Base-by-base conservation (phyloP, 2,329 filamentous ascomycete species). In the Calonectria fujianensis region DNA sequence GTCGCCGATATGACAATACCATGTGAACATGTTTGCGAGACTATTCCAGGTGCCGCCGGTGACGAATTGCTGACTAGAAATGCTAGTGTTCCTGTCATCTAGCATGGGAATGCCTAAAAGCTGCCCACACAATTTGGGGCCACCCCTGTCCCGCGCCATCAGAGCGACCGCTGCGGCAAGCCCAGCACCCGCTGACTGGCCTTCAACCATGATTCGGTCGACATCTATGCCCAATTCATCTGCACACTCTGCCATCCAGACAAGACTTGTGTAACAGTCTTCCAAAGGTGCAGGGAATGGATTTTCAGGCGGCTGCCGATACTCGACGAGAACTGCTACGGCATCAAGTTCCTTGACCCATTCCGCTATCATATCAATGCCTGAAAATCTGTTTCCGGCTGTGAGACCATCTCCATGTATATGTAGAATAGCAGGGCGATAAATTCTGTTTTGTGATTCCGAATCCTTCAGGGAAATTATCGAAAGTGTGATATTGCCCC, bases 281-380 rank as follows among this genome's bases (percentile, higher is more conserved):
- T 67, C 64, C 18, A 67, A 9, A 20, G 64, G 64, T 13, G 64
- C 64, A 11, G 64, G 64, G n/a, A 51, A 29, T 31, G 48, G 45
- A 37, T 67, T 31, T 48, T 67, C 45, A 14, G 64, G 64, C 10
- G 64, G 45, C 18, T 51, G 64, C 20, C 64, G 64, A 52, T 51
- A 67, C 29, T 67, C 64, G 64, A 67, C 64, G 24, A 41, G 41
- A 20, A 64, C 61, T 27, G 32, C 27, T n/a, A 64, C 61, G 37
- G 37, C 61, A 4, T 27, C 61, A 10, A 48, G 61, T 10, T 64
- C 61, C 10, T 27, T 41, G 16, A 64, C 61, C 61, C 37, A 64
- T 27, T 64, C 61, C n/a, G 41, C 20, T 18, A 64, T 13, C 16
- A 18, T 31, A 0, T 27, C 61, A 50, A 64, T 64, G 6, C 61